Percentiles rank a stretch among this genome's conserved stretches.
Conservation (phyloP, 495 filamentous ascomycete species). For the Opeltia flavorubescens region DNA sequence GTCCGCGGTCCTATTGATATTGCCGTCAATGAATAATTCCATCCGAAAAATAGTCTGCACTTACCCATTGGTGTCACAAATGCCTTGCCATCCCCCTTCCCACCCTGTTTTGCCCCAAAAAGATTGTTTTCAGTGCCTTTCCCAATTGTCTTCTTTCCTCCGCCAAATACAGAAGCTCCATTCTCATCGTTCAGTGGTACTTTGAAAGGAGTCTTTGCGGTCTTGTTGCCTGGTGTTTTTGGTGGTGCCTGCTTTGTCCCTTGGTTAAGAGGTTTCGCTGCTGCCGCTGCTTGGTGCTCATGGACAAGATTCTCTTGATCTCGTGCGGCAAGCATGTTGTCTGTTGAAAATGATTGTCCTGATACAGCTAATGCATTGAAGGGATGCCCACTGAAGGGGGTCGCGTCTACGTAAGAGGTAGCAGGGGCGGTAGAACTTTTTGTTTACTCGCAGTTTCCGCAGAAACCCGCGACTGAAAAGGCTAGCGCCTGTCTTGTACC, state of each 20-base stretch:
- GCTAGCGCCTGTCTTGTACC: slow-evolving; percentile 1
- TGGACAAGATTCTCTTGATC: slow-evolving; percentile 87
- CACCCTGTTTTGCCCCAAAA: slow-evolving; percentile 43
- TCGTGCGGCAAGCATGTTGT: slow-evolving; percentile 61
- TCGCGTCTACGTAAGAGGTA: too few species aligned
- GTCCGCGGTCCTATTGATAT: slow-evolving; percentile 42
- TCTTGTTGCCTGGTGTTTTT: slow-evolving; percentile 66
- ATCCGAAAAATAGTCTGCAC: slow-evolving; percentile 12
- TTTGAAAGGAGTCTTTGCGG: slow-evolving; percentile 74
- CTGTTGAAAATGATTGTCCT: neutral
- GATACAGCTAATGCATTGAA: too few species aligned
- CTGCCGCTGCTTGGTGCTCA: slow-evolving; percentile 59
- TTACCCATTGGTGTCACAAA: slow-evolving; percentile 79
- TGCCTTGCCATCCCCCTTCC: slow-evolving; percentile 40
- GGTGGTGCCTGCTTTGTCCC: slow-evolving; percentile 44
- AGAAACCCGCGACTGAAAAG: neutral
- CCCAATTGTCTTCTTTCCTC: slow-evolving; percentile 48
- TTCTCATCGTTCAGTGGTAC: slow-evolving; percentile 83
- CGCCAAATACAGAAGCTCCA: slow-evolving; percentile 39
- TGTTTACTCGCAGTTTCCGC: neutral
- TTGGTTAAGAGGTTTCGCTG: slow-evolving; percentile 66
- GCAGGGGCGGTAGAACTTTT: neutral
- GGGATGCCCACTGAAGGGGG: too few species aligned
- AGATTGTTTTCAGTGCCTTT: slow-evolving; percentile 53
- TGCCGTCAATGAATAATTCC: slow-evolving; percentile 13